phyloP scores from a whole-genome alignment of 1,139 yeast species.

The Debaryomyces fabryi region DNA sequence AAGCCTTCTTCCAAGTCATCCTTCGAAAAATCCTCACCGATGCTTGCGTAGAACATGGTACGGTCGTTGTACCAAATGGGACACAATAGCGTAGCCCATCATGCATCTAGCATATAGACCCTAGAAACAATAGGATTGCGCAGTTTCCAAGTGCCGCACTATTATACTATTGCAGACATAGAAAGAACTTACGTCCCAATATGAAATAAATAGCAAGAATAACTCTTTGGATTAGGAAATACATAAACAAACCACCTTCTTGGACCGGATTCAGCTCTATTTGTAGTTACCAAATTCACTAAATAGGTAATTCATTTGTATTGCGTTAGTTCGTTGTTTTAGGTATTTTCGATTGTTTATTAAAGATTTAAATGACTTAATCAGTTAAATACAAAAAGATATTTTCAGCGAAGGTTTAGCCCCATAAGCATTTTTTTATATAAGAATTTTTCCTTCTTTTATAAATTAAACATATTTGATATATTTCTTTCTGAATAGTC shows the following conservation, averaged over 20 bases:
- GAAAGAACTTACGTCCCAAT: constrained; percentile 1
- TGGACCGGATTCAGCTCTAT: not conserved
- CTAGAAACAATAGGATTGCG: not conserved
- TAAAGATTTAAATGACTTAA: constrained; percentile 10
- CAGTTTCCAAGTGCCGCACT: not conserved
- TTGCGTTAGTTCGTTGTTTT: constrained; percentile 5
- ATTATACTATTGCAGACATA: constrained; percentile 1
- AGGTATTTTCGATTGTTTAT: constrained; percentile 3
- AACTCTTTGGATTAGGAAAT: constrained; percentile 3
- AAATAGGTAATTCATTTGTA: constrained; percentile 7
- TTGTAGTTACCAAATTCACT: constrained; percentile 5
- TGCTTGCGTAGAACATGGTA: constrained; percentile 50
- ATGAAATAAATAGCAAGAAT: constrained; percentile 8
- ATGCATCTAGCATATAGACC: constrained; percentile 9
- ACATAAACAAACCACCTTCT: constrained; percentile 6
- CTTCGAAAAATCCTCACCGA: constrained; percentile 30
- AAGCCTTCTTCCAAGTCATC: constrained; percentile 12
- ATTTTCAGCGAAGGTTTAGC: constrained; percentile 8
- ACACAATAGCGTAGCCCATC: constrained; percentile 19
- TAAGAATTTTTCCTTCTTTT: constrained; percentile 6
- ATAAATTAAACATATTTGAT: not conserved
- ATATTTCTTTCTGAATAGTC: constrained; percentile 4
- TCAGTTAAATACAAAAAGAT: constrained; percentile 6
- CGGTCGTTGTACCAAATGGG: constrained; percentile 50
- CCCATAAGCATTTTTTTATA: constrained; percentile 7